Conservation (phyloP, 495 filamentous ascomycete species). For the Annulohypoxylon moriforme region DNA sequence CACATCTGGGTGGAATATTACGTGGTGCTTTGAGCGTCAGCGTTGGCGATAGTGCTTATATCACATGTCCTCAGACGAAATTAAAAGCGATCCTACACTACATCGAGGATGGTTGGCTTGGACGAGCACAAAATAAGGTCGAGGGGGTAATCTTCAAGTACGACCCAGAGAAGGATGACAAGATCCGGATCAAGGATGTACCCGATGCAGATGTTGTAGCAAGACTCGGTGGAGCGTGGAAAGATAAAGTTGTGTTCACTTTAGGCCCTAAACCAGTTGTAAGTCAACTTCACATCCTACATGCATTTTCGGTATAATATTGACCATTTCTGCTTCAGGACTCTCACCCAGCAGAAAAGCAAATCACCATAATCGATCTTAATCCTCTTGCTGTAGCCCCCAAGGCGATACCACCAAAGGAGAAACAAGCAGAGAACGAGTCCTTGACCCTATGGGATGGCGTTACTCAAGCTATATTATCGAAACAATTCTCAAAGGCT, state of each 20-base stretch:
- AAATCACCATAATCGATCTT: constrained; percentile 83
- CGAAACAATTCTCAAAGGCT: constrained; percentile 84
- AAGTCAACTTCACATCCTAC: constrained; percentile 37
- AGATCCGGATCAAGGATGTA: constrained; percentile 82
- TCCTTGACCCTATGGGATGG: constrained; percentile 87
- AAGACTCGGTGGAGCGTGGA: constrained; percentile 87
- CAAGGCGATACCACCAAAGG: constrained; percentile 80
- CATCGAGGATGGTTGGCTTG: constrained; percentile 93
- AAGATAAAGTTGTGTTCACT: constrained; percentile 65
- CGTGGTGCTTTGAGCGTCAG: constrained; percentile 84
- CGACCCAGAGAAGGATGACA: constrained; percentile 82
- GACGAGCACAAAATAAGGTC: constrained; percentile 88
- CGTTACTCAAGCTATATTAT: constrained; percentile 86
- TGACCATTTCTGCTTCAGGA: constrained; percentile 43
- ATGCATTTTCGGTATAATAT: neutral
- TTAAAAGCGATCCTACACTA: constrained; percentile 93
- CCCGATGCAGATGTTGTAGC: constrained; percentile 83
- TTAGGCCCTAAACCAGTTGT: constrained; percentile 64
- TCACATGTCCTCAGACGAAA: constrained; percentile 86
- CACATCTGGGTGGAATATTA: constrained; percentile 89
- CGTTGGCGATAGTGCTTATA: constrained; percentile 86
- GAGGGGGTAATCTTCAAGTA: constrained; percentile 93
- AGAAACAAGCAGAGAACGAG: constrained; percentile 87
- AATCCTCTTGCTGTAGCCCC: constrained; percentile 77
- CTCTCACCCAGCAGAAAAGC: constrained; percentile 66